phyloP scores from a whole-genome alignment of 805 yeast genomes.

The Kazachstania kunashirensis region DNA sequence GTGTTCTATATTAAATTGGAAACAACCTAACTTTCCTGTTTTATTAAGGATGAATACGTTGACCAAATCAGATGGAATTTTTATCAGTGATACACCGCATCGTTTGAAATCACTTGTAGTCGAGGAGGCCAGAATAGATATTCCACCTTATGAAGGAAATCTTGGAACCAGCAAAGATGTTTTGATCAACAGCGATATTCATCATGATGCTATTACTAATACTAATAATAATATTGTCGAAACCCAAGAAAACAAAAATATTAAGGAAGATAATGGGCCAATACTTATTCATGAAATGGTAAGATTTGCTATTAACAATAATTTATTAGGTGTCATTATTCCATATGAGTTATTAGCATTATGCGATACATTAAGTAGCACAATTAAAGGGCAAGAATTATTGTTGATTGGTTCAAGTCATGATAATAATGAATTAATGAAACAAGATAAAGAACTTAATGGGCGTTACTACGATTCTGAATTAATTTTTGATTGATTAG shows the following conservation, averaged over 20 bases:
- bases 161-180: background rate
- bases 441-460: slow-evolving; percentile 14
- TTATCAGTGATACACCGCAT: slow-evolving; percentile 26
- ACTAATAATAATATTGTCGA: background rate
- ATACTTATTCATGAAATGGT: slow-evolving; percentile 62
- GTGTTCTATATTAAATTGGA: slow-evolving; percentile 95
- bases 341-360: slow-evolving; percentile 60
- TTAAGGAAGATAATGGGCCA: background rate
- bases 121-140: slow-evolving; percentile 1
- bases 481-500: slow-evolving; percentile 16
- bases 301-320: slow-evolving; percentile 68
- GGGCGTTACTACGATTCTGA: slow-evolving; percentile 17
- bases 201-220: background rate
- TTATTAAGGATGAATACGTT: slow-evolving; percentile 74
- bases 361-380: slow-evolving; percentile 66
- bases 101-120: slow-evolving; percentile 21
- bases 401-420: slow-evolving; percentile 63
- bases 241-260: background rate
- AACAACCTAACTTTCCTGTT: slow-evolving; percentile 96
- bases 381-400: slow-evolving; percentile 71
- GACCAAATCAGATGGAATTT: slow-evolving; percentile 16
- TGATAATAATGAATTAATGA: slow-evolving; percentile 11
- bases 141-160: background rate
- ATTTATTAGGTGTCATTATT: slow-evolving; percentile 73
- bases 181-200: too few species aligned